phyloP scores from a whole-genome alignment of 2,329 filamentous ascomycete genomes.

The Arthrobotrys iridis region DNA sequence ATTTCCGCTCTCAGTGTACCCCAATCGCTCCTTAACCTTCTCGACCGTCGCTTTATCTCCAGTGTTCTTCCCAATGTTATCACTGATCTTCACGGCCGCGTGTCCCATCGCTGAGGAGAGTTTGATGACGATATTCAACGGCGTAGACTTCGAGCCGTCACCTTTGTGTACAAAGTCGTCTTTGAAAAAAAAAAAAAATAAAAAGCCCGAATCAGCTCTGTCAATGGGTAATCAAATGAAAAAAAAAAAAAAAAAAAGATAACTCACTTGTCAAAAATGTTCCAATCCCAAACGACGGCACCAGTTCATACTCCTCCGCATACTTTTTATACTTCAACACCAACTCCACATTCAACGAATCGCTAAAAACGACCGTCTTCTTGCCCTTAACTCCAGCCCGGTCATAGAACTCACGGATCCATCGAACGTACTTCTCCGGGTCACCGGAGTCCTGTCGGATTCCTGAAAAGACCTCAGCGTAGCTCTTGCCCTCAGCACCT shows the following conservation, averaged over 20 bases:
- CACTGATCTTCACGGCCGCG: constrained; percentile 89
- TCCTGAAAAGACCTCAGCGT: constrained; percentile 83
- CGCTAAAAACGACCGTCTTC: constrained; percentile 94
- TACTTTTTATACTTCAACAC: constrained; percentile 90
- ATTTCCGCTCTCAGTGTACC: constrained; percentile 55
- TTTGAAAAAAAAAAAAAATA: no score
- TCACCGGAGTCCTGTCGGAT: constrained; percentile 92
- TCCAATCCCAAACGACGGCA: constrained; percentile 89
- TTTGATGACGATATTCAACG: constrained; percentile 98
- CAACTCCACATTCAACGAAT: constrained; percentile 88
- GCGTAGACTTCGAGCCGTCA: constrained; percentile 76
- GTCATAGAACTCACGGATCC: constrained; percentile 84
- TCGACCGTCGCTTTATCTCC: constrained; percentile 81
- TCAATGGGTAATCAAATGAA: background rate
- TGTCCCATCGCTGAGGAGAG: constrained; percentile 83
- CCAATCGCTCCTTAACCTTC: constrained; percentile 78
- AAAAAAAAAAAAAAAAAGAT: background rate
- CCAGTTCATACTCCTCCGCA: constrained; percentile 81
- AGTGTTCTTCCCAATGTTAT: constrained; percentile 93
- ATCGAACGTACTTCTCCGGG: constrained; percentile 79
- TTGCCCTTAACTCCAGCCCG: constrained; percentile 67
- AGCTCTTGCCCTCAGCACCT: constrained; percentile 68
- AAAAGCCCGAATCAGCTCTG: background rate
- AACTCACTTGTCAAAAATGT: constrained; percentile 85
- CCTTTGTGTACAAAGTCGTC: constrained; percentile 82